A percentile compares a stretch with the other conserved stretches of the same genome.
Conservation (phyloP, 2,329 filamentous ascomycete species). For the Penicillium sumatraense region DNA sequence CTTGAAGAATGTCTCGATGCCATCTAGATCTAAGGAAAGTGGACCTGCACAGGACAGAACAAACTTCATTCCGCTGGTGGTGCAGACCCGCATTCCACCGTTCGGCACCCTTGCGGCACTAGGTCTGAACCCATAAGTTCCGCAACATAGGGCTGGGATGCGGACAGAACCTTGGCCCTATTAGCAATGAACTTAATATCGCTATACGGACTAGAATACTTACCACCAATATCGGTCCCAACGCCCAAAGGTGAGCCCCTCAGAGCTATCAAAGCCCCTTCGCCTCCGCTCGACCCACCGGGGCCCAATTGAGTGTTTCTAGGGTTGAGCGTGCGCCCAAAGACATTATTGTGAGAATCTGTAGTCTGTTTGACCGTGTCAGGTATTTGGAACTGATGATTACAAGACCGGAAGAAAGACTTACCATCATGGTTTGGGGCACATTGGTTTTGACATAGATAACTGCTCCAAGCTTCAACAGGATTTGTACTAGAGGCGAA, state of each 20-base stretch:
- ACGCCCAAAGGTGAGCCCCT: conserved; percentile 65
- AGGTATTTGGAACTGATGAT: background rate
- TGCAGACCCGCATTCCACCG: conserved; percentile 21
- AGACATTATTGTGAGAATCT: conserved; percentile 49
- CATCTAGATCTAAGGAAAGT: conserved; percentile 21
- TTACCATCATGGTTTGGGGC: conserved; percentile 62
- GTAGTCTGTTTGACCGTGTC: conserved; percentile 21
- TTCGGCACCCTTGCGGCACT: conserved; percentile 30
- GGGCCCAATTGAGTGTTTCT: conserved; percentile 37
- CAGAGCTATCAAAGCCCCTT: conserved; percentile 66
- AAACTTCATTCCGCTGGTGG: conserved; percentile 25
- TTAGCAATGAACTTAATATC: background rate
- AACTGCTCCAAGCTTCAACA: conserved; percentile 41
- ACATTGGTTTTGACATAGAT: conserved; percentile 56
- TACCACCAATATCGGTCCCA: conserved; percentile 63
- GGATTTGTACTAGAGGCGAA: conserved; percentile 25
- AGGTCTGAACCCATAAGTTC: conserved; percentile 39
- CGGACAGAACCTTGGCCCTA: conserved; percentile 33
- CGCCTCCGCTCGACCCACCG: conserved; percentile 49
- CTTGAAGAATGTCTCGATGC: conserved; percentile 22
- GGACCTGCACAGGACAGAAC: conserved; percentile 26
- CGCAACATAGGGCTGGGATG: conserved; percentile 36
- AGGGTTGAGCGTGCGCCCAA: conserved; percentile 48
- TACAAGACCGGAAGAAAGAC: no score
- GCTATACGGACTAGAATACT: background rate